phyloP scores from a whole-genome alignment of 1,139 yeast species.

The Taphrina confusa region DNA sequence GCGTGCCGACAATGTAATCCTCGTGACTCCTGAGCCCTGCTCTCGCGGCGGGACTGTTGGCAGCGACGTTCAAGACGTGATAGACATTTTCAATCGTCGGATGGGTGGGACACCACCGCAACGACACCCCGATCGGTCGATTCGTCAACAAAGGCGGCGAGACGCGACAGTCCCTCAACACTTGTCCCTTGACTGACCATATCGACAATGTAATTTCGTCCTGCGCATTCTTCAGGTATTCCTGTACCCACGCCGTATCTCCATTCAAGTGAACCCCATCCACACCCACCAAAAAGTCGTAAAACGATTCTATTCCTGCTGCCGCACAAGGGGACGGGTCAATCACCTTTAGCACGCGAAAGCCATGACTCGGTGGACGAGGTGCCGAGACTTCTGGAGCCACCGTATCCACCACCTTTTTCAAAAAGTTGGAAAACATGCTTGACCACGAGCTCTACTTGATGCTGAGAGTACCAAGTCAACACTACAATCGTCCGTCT shows the following conservation, averaged over 20 bases:
- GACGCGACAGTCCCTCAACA: constrained; percentile 24
- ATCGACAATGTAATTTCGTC: constrained; percentile 3
- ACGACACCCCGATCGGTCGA: constrained; percentile 59
- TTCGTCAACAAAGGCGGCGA: constrained; percentile 36
- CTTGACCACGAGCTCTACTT: not conserved
- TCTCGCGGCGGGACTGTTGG: constrained; percentile 77
- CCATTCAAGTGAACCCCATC: constrained; percentile 52
- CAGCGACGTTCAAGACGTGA: constrained; percentile 76
- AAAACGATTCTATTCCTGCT: constrained; percentile 72
- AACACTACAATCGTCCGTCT: too few species aligned
- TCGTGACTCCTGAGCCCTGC: constrained; percentile 84
- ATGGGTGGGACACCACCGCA: constrained; percentile 63
- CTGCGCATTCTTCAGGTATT: constrained; percentile 24
- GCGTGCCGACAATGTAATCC: constrained; percentile 89
- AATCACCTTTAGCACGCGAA: constrained; percentile 58
- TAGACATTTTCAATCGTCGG: constrained; percentile 63
- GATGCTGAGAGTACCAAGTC: too few species aligned
- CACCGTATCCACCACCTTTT: constrained; percentile 31
- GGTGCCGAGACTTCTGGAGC: constrained; percentile 23
- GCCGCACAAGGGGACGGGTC: constrained; percentile 50
- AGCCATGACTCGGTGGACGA: constrained; percentile 47
- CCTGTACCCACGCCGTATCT: constrained; percentile 17
- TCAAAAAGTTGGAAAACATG: constrained; percentile 32
- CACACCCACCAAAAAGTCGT: constrained; percentile 76
- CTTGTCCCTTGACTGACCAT: constrained; percentile 31